Evolutionary conservation across 139 green algal species (phyloP), one percentile per base, ranked within the genome.

Genomic region (Coccomyxa sp.): DNA sequence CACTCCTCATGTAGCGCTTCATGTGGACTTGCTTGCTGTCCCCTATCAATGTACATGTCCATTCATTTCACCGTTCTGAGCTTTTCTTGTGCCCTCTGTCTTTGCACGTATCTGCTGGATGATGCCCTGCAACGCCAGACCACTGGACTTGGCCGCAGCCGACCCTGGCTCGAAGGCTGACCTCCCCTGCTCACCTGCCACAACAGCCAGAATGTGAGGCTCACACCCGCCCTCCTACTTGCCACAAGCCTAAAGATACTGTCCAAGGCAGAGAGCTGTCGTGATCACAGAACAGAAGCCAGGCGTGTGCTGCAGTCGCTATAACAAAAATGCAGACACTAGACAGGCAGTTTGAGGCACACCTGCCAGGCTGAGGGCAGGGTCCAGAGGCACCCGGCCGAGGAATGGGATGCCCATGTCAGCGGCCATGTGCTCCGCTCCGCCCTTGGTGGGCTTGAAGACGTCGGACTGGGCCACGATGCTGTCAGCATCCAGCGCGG

Each of bases 361-460:
- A 36, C 64, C 64, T 36, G 64, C 64, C 64, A 36, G 29, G 83
- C 54, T 74, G 35, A 74, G 64, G 35, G 44, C 41, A 37, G 29
- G 78, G 50, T 97, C 92, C 39, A 97, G 77, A 36, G 91, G 91
- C 55, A 99, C 86, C 0, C 83, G 78, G 0, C 96, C 96, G 39
- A 99, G 79, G 79, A 98, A 93, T n/a, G 88, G 81, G 38, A 98
- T 89, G 7, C 81, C 82, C 86, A 98, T 91, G 58, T 90, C 78
- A 0, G 79, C 8, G 44, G 91, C 92, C 91, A 99, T 95, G 27
- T 31, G 40, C 27, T 86, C 86, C 2, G 87, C 95, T 3, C 92
- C 95, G 14, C 92, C 93, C 12, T 80, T 82, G 31, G n/a, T 86
- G 8, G 81, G 73, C 40, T 86, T 55, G 73, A 97, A 96, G 29